Conservation (phyloP, 148 eudicot genomes). For the Vaccinium vitisidaea region DNA sequence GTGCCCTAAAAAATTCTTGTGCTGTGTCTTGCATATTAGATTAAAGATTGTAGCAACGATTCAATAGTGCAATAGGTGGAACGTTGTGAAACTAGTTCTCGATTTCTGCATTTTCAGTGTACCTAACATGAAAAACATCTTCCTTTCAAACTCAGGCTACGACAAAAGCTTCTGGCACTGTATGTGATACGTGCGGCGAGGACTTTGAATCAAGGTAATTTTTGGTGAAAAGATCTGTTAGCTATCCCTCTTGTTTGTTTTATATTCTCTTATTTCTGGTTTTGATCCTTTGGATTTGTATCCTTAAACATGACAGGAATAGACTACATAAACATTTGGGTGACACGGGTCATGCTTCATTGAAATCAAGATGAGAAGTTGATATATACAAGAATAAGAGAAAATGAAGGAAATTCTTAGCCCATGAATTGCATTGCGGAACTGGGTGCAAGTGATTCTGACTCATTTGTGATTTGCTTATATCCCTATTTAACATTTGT, state of each 20-base stretch:
- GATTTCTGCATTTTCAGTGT: not conserved
- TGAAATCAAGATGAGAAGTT: conserved; percentile 53
- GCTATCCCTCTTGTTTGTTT: not conserved
- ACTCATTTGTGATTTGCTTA: not conserved
- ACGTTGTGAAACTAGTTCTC: not conserved
- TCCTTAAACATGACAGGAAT: conserved; percentile 47
- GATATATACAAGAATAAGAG: not conserved
- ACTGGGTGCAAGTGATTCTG: not conserved
- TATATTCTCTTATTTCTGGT: conserved; percentile 8
- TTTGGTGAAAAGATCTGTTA: not conserved
- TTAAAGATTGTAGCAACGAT: not conserved
- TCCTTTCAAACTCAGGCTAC: conserved; percentile 41
- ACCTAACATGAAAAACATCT: not conserved
- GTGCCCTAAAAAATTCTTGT: not conserved
- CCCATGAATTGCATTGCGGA: not conserved
- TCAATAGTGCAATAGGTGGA: not conserved
- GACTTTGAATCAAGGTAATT: conserved; percentile 87
- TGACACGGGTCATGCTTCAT: conserved; percentile 79
- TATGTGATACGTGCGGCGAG: conserved; percentile 77
- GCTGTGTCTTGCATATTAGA: not conserved
- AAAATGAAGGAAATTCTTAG: conserved; percentile 8
- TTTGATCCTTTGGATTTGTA: conserved; percentile 1
- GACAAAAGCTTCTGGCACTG: conserved; percentile 41
- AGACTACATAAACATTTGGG: conserved; percentile 77
- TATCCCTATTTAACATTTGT: not conserved